A percentile compares a stretch with the other conserved stretches of the same genome.
phyloP scores from a whole-genome alignment of 805 yeast genomes.

The Yarrowia divulgata region DNA sequence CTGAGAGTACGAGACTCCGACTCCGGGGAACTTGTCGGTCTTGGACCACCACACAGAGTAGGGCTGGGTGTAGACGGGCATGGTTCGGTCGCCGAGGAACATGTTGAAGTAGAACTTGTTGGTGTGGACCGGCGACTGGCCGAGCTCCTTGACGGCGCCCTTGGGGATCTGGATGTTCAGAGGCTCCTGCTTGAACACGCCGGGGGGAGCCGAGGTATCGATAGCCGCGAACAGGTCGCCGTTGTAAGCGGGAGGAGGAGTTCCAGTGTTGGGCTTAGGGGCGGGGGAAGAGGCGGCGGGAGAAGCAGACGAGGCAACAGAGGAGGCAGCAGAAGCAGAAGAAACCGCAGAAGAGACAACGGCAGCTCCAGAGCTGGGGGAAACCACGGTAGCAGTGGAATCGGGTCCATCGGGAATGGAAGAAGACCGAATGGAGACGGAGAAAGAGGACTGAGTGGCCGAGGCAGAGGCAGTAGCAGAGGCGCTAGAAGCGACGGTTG shows the following conservation, averaged over 20 bases:
- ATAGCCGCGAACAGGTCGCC: conserved; percentile 60
- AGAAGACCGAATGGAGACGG: conserved; percentile 34
- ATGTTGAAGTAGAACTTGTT: conserved; percentile 82
- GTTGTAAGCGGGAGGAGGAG: conserved; percentile 41
- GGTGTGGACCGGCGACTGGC: conserved; percentile 63
- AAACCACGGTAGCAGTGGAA: conserved; percentile 15
- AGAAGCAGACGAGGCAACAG: conserved; percentile 36
- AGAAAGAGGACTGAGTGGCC: conserved; percentile 41
- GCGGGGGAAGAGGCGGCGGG: conserved; percentile 8
- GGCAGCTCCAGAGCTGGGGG: background rate
- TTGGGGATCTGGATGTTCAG: conserved; percentile 57
- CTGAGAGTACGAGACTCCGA: conserved; percentile 71
- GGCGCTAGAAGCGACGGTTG: conserved; percentile 38
- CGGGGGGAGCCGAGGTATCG: conserved; percentile 56
- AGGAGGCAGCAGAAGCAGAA: conserved; percentile 1
- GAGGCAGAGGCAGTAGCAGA: conserved; percentile 29
- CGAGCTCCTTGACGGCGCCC: conserved; percentile 25
- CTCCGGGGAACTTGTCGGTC: conserved; percentile 59
- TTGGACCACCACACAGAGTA: conserved; percentile 74
- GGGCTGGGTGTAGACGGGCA: conserved; percentile 84
- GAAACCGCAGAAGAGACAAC: background rate
- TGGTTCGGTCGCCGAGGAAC: conserved; percentile 67
- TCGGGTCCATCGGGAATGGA: conserved; percentile 15
- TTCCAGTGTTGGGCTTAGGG: conserved; percentile 3
- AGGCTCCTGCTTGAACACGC: conserved; percentile 57